Evolutionary conservation across 1,284 basidiomycete species (phyloP).

Genomic region (Taiwanofungus camphoratus): DNA sequence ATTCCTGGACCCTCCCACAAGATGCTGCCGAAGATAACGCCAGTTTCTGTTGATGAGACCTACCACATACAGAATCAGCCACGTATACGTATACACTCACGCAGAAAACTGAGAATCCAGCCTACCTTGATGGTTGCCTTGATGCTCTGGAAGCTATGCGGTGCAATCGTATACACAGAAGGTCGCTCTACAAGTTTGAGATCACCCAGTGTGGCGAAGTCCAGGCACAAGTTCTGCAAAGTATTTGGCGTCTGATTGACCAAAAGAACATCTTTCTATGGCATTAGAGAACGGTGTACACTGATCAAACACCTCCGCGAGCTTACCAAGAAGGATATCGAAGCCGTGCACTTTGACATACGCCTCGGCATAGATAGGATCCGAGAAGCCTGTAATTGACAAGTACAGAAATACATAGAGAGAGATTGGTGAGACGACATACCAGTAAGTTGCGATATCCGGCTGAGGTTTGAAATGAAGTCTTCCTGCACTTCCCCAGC

Average conservation of each 20-base stretch:
- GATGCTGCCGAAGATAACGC: slow-evolving; percentile 97
- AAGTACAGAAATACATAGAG: slow-evolving; percentile 5
- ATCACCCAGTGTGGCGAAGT: slow-evolving; percentile 97
- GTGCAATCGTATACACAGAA: slow-evolving; percentile 87
- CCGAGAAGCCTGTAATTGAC: slow-evolving; percentile 76
- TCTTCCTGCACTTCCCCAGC: slow-evolving; percentile 83
- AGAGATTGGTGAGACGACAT: slow-evolving; percentile 12
- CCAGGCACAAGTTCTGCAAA: slow-evolving; percentile 93
- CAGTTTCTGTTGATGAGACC: slow-evolving; percentile 94
- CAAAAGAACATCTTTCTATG: slow-evolving; percentile 93
- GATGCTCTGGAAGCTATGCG: slow-evolving; percentile 97
- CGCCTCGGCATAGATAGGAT: slow-evolving; percentile 97
- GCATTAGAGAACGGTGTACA: too few species aligned
- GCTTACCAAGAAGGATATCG: slow-evolving; percentile 85
- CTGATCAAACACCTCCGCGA: slow-evolving; percentile 1
- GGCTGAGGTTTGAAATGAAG: slow-evolving; percentile 93
- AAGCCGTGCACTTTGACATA: slow-evolving; percentile 99
- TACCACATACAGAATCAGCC: slow-evolving; percentile 13
- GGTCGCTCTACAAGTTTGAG: slow-evolving; percentile 97
- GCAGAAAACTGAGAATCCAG: not conserved
- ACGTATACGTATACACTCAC: not conserved
- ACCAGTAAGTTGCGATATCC: slow-evolving; percentile 95
- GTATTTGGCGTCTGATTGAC: slow-evolving; percentile 97
- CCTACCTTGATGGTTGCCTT: slow-evolving; percentile 95
- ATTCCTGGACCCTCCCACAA: slow-evolving; percentile 93